Conservation (phyloP, 768 basidiomycete species). For the Trametes meyenii region DNA sequence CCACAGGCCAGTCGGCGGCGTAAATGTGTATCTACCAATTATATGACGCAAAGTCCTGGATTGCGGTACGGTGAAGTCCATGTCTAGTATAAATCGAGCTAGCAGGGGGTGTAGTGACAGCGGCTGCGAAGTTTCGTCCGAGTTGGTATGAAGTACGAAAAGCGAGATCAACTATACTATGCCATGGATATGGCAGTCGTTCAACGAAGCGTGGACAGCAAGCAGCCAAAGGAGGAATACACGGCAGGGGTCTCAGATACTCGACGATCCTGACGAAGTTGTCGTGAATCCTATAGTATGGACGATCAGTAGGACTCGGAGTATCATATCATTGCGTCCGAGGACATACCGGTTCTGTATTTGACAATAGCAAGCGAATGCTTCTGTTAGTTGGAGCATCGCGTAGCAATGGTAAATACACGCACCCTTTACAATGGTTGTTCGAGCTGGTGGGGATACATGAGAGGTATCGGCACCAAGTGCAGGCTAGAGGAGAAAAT, state of each 20-base stretch:
- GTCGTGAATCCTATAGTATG: slow-evolving; percentile 13
- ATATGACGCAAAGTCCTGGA: neutral
- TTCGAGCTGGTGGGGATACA: slow-evolving; percentile 82
- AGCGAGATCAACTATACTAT: neutral
- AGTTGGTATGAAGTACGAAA: neutral
- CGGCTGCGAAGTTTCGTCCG: neutral
- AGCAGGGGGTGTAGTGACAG: neutral
- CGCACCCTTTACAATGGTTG: slow-evolving; percentile 61
- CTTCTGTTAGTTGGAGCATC: neutral
- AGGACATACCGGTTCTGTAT: slow-evolving; percentile 18
- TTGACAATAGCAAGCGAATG: neutral
- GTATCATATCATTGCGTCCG: no score
- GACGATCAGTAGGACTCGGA: neutral
- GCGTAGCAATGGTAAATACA: neutral
- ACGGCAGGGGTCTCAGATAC: neutral
- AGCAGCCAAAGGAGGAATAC: no score
- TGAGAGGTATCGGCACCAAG: slow-evolving; percentile 87
- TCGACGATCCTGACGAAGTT: slow-evolving; percentile 8
- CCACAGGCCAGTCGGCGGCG: no score
- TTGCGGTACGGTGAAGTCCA: neutral
- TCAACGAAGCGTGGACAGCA: neutral
- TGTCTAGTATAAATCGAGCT: neutral
- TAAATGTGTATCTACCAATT: neutral
- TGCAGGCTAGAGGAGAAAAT: slow-evolving; percentile 58
- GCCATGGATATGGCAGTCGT: neutral